Conservation (phyloP, 1,284 basidiomycete species). For the Malassezia yamatoensis region DNA sequence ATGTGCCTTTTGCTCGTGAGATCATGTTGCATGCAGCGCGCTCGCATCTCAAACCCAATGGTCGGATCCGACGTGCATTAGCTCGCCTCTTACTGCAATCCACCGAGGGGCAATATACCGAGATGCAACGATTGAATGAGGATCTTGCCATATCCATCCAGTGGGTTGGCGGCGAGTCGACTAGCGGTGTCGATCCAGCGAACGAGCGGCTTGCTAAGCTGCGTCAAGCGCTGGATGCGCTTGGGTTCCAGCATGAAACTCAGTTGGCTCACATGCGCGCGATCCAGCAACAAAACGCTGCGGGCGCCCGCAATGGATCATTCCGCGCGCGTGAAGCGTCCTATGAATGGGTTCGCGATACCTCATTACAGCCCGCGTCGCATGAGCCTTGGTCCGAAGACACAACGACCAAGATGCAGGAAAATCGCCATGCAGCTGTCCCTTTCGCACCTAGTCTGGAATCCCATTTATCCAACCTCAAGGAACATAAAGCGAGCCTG, state of each 20-base stretch:
- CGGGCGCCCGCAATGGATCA: not conserved
- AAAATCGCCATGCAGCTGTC: no score
- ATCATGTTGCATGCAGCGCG: conserved; percentile 1
- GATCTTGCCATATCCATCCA: not conserved
- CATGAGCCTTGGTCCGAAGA: not conserved
- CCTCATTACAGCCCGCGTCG: conserved; percentile 9
- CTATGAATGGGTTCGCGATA: conserved; percentile 15
- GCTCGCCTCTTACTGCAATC: conserved; percentile 6
- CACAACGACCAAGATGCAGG: no score
- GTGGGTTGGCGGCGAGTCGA: not conserved
- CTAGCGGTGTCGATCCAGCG: not conserved
- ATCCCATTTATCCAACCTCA: not conserved
- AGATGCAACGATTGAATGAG: conserved; percentile 3
- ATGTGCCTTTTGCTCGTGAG: not conserved
- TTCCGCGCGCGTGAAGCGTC: not conserved
- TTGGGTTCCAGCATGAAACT: conserved; percentile 11
- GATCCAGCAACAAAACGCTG: conserved; percentile 1
- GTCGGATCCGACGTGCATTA: conserved; percentile 10
- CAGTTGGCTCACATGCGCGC: conserved; percentile 1
- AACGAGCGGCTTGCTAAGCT: not conserved
- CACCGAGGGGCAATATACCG: conserved; percentile 1
- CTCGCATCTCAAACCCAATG: conserved; percentile 1
- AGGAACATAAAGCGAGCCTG: no score
- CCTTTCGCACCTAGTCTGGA: no score
- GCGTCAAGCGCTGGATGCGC: conserved; percentile 4